Base-by-base conservation (phyloP, 129 eudicot genomes). In the sunflower (Helianthus annuus) region DNA sequence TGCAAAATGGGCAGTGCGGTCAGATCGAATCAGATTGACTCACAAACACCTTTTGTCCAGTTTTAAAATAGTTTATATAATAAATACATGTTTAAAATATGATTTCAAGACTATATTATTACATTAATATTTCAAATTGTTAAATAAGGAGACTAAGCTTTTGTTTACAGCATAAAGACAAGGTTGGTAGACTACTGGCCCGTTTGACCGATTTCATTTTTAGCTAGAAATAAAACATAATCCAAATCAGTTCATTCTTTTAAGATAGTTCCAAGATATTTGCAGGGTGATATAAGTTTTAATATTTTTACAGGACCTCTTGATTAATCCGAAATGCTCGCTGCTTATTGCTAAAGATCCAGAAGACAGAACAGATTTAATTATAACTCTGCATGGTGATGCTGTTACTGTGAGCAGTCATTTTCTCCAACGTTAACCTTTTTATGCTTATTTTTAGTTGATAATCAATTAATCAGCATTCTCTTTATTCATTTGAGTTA, bases 311-410 rank as follows among this genome's bases (percentile, higher is more conserved):
- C 93, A 94, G 99, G 96, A 88, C 80, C 96, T 94, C 17, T 36
- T 77, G 65, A 93, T 84, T 36, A 88, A 88, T 85, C 85, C 94
- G 29, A 88, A 82, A 68, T 94, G 99, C 84, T 94, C 97, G 39
- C 71, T 94, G 77, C 96, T 90, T 73, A 83, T 90, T 38, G 85
- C 96, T 78, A 94, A 83, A 86, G 99, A 94, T 76, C 96, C 99
- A 0, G 96, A 88, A 75, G 99, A 94, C 74, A 86, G 91, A 84
- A 85, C 97, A 40, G 99, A 94, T 76, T 78, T 94, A 48, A 85
- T 84, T 45, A 88, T 94, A 71, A 83, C 92, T 9, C 75, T 94
- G 54, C 91, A 90, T 69, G 99, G 99, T 64, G 97, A 88, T 73
- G 99, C 85, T 56, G 74, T 88, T 65, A 72, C 84, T 75, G 99